A percentile compares a stretch with the other conserved stretches of the same genome.
Conservation (phyloP, 306 rosid species). For the Gastrolobium bilobum region DNA sequence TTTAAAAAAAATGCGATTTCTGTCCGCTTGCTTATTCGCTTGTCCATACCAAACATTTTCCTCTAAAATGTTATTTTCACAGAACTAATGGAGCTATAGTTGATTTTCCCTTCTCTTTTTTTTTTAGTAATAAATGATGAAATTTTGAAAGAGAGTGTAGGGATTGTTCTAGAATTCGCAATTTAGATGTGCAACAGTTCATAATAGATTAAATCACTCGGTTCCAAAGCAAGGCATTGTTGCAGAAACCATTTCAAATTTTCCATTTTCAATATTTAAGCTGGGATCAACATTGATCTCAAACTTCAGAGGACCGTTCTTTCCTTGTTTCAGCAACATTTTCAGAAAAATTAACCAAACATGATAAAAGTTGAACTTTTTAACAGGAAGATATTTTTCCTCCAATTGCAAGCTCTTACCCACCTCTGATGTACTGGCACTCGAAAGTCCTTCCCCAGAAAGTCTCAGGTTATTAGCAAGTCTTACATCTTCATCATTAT, state of each 20-base stretch:
- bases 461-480: conserved; percentile 20
- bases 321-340: conserved; percentile 72
- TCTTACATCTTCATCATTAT: not conserved
- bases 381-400: conserved; percentile 42
- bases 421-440: conserved; percentile 47
- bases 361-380: conserved; percentile 51
- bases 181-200: not conserved
- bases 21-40: not conserved
- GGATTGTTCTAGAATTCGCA: not conserved
- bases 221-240: conserved; percentile 66
- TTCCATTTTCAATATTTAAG: conserved; percentile 69
- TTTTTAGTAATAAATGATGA: not conserved
- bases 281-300: conserved; percentile 62
- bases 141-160: not conserved
- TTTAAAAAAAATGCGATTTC: not conserved
- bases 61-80: not conserved
- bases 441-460: conserved; percentile 43
- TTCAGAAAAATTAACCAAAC: conserved; percentile 79
- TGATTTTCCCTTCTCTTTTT: not conserved
- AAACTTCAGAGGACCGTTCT: conserved; percentile 72
- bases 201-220: conserved; percentile 38
- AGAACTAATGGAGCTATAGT: not conserved
- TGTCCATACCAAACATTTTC: not conserved
- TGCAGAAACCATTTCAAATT: conserved; percentile 75
- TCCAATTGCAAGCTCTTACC: conserved; percentile 38